Evolutionary conservation across 208 protist species (phyloP).

Genomic region (Crithidia mellificae): DNA sequence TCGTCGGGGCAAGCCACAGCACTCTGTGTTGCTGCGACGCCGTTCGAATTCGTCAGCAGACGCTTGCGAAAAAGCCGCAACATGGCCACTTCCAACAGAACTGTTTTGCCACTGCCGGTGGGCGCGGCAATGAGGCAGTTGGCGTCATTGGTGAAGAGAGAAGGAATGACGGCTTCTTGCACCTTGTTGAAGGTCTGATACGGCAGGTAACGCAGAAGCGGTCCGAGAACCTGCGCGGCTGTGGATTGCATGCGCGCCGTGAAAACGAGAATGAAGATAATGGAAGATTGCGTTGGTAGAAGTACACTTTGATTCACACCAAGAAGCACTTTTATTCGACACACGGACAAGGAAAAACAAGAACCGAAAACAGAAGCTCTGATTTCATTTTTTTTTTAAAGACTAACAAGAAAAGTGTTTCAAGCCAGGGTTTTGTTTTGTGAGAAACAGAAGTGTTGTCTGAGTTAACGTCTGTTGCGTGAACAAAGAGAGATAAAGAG

Average conservation of each 20-base stretch:
- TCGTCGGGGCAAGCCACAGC: too few relatives aligned
- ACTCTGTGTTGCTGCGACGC: not conserved
- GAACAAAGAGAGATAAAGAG: not conserved
- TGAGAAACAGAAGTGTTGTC: too few relatives aligned
- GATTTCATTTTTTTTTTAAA: too few relatives aligned
- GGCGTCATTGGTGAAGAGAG: constrained; percentile 44
- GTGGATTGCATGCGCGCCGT: constrained; percentile 20
- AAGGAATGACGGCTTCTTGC: constrained; percentile 69
- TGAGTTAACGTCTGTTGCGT: not conserved
- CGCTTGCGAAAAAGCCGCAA: constrained; percentile 75
- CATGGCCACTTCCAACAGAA: constrained; percentile 89
- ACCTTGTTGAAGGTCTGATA: constrained; percentile 66
- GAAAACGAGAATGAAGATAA: too few relatives aligned
- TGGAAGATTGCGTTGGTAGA: too few relatives aligned
- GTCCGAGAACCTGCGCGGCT: constrained; percentile 37
- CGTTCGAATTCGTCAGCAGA: constrained; percentile 17
- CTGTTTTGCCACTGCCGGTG: constrained; percentile 90
- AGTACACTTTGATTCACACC: too few relatives aligned
- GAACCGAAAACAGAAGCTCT: too few relatives aligned
- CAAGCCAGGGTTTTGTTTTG: too few relatives aligned
- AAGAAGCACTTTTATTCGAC: too few relatives aligned
- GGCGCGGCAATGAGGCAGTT: constrained; percentile 87
- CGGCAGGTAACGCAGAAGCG: constrained; percentile 50
- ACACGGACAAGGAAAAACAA: too few relatives aligned
- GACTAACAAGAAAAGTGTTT: too few relatives aligned